A percentile compares a stretch with the other conserved stretches of the same genome.
Evolutionary conservation across 2,329 filamentous ascomycete genomes (phyloP).

Genomic region (Penicillium sp.): DNA sequence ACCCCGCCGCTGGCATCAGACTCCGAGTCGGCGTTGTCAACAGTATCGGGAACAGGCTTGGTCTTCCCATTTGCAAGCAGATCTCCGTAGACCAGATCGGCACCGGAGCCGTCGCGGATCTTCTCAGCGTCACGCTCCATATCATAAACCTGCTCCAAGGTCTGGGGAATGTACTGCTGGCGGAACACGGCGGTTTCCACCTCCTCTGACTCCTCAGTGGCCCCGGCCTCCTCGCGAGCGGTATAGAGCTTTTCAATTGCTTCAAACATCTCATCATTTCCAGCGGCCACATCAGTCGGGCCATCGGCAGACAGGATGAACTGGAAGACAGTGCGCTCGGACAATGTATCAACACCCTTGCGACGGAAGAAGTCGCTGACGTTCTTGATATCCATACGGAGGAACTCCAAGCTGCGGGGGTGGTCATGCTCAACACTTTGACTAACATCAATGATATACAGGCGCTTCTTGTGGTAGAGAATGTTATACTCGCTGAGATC

Average conservation of each 20-base stretch:
- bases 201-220: conserved; percentile 50
- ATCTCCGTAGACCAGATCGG: conserved; percentile 77
- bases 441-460: conserved; percentile 96
- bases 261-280: conserved; percentile 54
- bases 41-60: conserved; percentile 29
- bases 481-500: conserved; percentile 99
- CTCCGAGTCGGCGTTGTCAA: conserved; percentile 31
- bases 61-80: conserved; percentile 65
- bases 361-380: conserved; percentile 86
- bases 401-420: conserved; percentile 82
- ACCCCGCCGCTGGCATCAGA: conserved; percentile 36
- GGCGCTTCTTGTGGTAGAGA: conserved; percentile 73
- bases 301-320: conserved; percentile 68
- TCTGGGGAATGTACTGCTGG: conserved; percentile 95
- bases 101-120: conserved; percentile 67
- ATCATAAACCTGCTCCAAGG: conserved; percentile 91
- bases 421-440: conserved; percentile 97
- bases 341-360: conserved; percentile 74
- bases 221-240: conserved; percentile 48
- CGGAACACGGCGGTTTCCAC: conserved; percentile 90
- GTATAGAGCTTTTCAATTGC: conserved; percentile 65
- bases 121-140: conserved; percentile 83
- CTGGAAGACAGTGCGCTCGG: conserved; percentile 74
- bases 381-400: conserved; percentile 99
- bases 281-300: conserved; percentile 26